Conservation (phyloP, 2,329 filamentous ascomycete genomes). For the Exophiala sideris region DNA sequence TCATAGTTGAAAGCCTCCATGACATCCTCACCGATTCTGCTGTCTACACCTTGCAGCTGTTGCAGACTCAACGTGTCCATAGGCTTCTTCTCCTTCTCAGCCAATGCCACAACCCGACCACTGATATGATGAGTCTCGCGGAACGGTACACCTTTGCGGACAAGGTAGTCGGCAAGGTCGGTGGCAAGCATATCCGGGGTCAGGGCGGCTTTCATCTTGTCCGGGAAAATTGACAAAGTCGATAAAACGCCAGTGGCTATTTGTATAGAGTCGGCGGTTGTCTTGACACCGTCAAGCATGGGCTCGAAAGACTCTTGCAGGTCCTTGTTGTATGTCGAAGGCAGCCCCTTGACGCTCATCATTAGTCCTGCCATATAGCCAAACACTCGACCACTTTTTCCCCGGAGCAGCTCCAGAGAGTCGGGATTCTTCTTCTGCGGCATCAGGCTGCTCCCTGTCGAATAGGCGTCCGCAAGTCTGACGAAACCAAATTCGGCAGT, state of each 20-base stretch:
- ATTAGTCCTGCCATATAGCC: conserved; percentile 79
- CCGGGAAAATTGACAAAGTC: conserved; percentile 65
- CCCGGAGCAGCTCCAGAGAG: conserved; percentile 70
- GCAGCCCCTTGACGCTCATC: conserved; percentile 71
- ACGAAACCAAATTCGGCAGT: conserved; percentile 74
- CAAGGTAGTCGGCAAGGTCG: conserved; percentile 48
- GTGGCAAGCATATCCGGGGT: conserved; percentile 79
- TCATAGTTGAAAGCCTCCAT: conserved; percentile 68
- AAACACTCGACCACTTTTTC: conserved; percentile 72
- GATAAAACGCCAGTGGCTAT: conserved; percentile 78
- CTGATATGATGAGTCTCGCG: conserved; percentile 77
- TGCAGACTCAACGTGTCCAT: conserved; percentile 68
- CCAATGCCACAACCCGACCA: conserved; percentile 66
- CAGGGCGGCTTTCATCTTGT: conserved; percentile 75
- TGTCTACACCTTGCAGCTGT: conserved; percentile 66
- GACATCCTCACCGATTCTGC: conserved; percentile 68
- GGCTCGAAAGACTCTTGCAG: conserved; percentile 84
- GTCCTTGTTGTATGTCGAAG: conserved; percentile 86
- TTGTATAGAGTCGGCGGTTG: conserved; percentile 70
- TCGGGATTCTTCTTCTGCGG: conserved; percentile 83
- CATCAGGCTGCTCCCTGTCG: conserved; percentile 73
- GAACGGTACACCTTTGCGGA: conserved; percentile 62
- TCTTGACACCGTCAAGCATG: conserved; percentile 81
- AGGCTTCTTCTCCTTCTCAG: conserved; percentile 61
- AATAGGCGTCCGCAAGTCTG: conserved; percentile 73